Evolutionary conservation across 306 rosid species (phyloP).

Genomic region (Quercus wislizeni): DNA sequence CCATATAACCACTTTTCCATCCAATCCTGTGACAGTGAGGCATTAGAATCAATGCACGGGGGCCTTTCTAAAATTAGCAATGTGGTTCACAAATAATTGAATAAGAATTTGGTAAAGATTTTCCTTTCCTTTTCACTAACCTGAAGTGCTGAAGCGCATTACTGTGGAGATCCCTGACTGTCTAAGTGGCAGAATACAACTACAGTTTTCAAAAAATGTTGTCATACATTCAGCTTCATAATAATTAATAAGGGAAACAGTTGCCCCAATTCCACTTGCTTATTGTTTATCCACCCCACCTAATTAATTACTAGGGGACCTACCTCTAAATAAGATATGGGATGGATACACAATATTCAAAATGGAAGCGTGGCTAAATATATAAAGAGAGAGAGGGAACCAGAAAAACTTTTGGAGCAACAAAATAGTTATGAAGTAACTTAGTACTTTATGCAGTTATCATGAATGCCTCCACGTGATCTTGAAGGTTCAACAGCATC

Average conservation of each 20-base stretch:
- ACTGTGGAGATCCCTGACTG: constrained; percentile 36
- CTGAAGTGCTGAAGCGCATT: constrained; percentile 93
- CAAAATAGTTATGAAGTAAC: constrained; percentile 4
- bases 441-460: constrained; percentile 81
- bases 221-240: constrained; percentile 14
- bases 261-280: constrained; percentile 14
- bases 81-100: not conserved
- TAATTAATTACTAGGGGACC: not conserved
- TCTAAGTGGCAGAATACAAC: constrained; percentile 68
- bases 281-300: constrained; percentile 13
- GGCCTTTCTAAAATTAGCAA: not conserved
- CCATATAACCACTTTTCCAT: constrained; percentile 85
- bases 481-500: constrained; percentile 69
- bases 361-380: constrained; percentile 16
- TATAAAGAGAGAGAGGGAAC: constrained; percentile 6
- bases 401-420: constrained; percentile 1
- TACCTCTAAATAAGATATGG: not conserved
- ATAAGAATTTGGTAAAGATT: not conserved
- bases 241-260: not conserved
- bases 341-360: constrained; percentile 1
- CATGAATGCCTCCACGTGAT: constrained; percentile 71
- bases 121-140: constrained; percentile 40
- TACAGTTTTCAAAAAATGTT: constrained; percentile 33
- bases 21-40: constrained; percentile 59
- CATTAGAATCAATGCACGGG: constrained; percentile 2